A percentile compares a stretch with the other conserved stretches of the same genome.
phyloP scores from a whole-genome alignment of 352 stramenopile species.

The Phytophthora sansomeana region DNA sequence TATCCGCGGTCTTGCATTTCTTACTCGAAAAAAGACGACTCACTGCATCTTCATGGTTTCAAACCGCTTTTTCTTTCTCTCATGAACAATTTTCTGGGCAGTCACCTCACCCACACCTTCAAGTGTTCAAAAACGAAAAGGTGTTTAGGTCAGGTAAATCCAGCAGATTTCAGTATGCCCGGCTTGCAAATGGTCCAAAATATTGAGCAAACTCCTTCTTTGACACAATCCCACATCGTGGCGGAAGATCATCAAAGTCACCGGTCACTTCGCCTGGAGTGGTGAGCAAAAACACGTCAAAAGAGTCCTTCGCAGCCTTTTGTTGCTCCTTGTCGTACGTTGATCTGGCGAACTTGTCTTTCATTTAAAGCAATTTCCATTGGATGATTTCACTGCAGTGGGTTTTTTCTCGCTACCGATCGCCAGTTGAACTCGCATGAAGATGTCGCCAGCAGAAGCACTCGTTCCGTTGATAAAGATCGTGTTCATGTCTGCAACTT shows the following conservation, averaged over 20 bases:
- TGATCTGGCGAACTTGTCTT: not conserved
- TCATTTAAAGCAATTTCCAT: slow-evolving; percentile 8
- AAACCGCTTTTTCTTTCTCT: slow-evolving; percentile 9
- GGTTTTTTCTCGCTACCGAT: not conserved
- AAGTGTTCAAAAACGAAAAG: not conserved
- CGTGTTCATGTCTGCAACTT: not conserved
- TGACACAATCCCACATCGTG: too few species aligned
- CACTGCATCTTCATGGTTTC: slow-evolving; percentile 7
- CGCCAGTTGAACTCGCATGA: slow-evolving; percentile 1
- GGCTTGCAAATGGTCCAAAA: slow-evolving; percentile 8
- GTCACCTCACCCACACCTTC: slow-evolving; percentile 6
- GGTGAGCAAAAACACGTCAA: too few species aligned
- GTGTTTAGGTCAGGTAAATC: slow-evolving; percentile 16
- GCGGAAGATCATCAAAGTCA: too few species aligned
- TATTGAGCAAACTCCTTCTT: too few species aligned
- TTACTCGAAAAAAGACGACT: slow-evolving; percentile 1
- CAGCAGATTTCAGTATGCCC: too few species aligned
- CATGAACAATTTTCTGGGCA: not conserved
- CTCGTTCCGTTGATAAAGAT: slow-evolving; percentile 1
- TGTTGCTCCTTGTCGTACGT: not conserved
- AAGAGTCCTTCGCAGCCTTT: too few species aligned
- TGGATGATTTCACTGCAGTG: slow-evolving; percentile 8
- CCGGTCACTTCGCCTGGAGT: too few species aligned
- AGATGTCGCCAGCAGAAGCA: slow-evolving; percentile 3
- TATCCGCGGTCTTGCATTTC: slow-evolving; percentile 9